phyloP scores from a whole-genome alignment of 345 rosid species.

The Salix koriyanagi region DNA sequence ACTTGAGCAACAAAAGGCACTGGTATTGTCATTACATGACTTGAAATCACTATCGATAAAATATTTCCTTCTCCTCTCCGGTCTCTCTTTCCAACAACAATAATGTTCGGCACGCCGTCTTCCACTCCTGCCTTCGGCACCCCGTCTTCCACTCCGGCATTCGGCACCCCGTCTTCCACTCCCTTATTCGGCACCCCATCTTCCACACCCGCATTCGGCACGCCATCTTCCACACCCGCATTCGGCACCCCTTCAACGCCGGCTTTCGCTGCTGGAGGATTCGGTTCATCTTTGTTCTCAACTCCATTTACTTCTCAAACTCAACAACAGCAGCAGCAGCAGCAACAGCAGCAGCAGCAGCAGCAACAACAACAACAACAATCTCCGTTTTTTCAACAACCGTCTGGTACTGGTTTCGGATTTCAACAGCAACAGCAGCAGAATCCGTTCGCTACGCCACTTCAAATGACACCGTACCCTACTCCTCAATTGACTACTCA shows the following conservation, averaged over 20 bases:
- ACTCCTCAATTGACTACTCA: slow-evolving; percentile 83
- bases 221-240: slow-evolving; percentile 15
- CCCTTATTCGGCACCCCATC: slow-evolving; percentile 56
- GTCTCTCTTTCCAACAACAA: slow-evolving; percentile 20
- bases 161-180: slow-evolving; percentile 41
- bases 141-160: slow-evolving; percentile 26
- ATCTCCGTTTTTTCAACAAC: slow-evolving; percentile 37
- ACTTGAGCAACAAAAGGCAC: background rate
- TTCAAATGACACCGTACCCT: slow-evolving; percentile 38
- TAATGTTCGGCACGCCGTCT: slow-evolving; percentile 41
- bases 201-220: slow-evolving; percentile 3
- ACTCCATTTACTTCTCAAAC: slow-evolving; percentile 71
- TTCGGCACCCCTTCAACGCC: slow-evolving; percentile 51
- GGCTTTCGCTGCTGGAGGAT: slow-evolving; percentile 55
- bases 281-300: slow-evolving; percentile 65
- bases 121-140: slow-evolving; percentile 53
- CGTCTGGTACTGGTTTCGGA: slow-evolving; percentile 42
- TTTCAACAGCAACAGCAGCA: slow-evolving; percentile 27
- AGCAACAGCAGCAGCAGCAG: slow-evolving; percentile 37
- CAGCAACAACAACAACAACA: background rate
- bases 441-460: slow-evolving; percentile 31
- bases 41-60: background rate
- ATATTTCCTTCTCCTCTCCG: background rate
- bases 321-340: slow-evolving; percentile 42
- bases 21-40: background rate